Percentiles rank a stretch among this genome's conserved stretches.
These are phyloP conservation scores for Solanum chilense DNA, from an alignment of 257 asterid species.

Conservation along the genomic window DNA sequence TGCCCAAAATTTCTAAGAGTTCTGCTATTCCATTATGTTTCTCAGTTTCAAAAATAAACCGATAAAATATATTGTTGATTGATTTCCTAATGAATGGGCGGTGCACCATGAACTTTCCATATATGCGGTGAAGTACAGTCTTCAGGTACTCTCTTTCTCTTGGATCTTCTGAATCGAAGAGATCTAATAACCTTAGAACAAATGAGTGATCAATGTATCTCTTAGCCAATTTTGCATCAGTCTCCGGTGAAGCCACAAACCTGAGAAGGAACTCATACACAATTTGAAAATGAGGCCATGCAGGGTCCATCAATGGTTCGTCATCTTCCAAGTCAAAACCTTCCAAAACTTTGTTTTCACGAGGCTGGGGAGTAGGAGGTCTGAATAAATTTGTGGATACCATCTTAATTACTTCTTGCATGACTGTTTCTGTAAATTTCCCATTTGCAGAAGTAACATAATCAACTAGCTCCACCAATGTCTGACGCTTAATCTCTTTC, in stretches of 20 bases:
- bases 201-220: conserved; percentile 80
- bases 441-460: conserved; percentile 58
- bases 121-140: conserved; percentile 80
- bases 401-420: conserved; percentile 67
- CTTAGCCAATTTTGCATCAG: conserved; percentile 86
- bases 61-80: conserved; percentile 70
- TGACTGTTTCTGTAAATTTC: conserved; percentile 48
- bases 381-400: conserved; percentile 66
- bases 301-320: conserved; percentile 79
- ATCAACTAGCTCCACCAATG: conserved; percentile 80
- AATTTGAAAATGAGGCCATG: conserved; percentile 89
- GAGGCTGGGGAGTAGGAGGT: conserved; percentile 46
- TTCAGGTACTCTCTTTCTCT: conserved; percentile 88
- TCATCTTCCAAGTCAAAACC: conserved; percentile 84
- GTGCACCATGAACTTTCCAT: conserved; percentile 95
- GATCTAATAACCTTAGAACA: conserved; percentile 61
- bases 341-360: conserved; percentile 57
- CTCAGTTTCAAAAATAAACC: conserved; percentile 79
- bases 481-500: conserved; percentile 77
- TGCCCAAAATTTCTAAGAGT: conserved; percentile 82
- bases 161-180: conserved; percentile 93
- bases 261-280: conserved; percentile 79
- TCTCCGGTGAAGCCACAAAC: conserved; percentile 78
- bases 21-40: conserved; percentile 87
- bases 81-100: conserved; percentile 85